Base-by-base conservation (phyloP, 2,329 filamentous ascomycete species). In the Pseudogymnoascus pannorum region DNA sequence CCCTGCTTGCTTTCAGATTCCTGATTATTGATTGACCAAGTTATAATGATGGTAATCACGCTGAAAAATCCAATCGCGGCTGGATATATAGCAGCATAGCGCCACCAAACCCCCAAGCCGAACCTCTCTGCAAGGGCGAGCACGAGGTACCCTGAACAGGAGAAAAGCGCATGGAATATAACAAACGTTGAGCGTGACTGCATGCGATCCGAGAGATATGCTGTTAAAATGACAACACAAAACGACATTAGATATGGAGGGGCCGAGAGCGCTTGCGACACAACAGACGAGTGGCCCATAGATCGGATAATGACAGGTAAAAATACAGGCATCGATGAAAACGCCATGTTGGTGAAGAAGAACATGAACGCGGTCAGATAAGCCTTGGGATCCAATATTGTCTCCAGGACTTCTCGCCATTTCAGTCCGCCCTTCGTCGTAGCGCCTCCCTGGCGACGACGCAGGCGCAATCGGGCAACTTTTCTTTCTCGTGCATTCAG, bases 1-100 rank as follows among this genome's bases (percentile, higher is more conserved):
- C 90, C 90, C 66, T 89, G 88, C 5, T 85, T 83, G 59, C 82
- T 83, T 64, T 87, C 84, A 11, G 79, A 85, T 60, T 81, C 76
- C 71, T 94, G 89, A 73, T 96, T 96, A 71, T 96, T 95, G 70
- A 96, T 83, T 35, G 84, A 90, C 92, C 92, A 96, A 1, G 90
- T 88, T 61, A 96, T 89, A 66, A 92, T 87, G 31, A 96, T 80
- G 0, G 91, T 91, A 62, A 96, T 88, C 18, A 91, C 88, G 63
- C 83, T 86, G 78, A 96, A 93, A 75, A 96, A 94, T 3, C 92
- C 92, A 0, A 85, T 77, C 1, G 87, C 83, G 1, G 92, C 91
- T 0, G 90, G 91, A 71, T 88, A 96, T 6, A 96, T 81, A 61
- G 86, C 88, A 5, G 87, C 68, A 69, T 96, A 96, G 16, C 91